Evolutionary conservation across 1,284 basidiomycete species (phyloP), one percentile per base, ranked within the genome.

Genomic region (Trametes sp.): DNA sequence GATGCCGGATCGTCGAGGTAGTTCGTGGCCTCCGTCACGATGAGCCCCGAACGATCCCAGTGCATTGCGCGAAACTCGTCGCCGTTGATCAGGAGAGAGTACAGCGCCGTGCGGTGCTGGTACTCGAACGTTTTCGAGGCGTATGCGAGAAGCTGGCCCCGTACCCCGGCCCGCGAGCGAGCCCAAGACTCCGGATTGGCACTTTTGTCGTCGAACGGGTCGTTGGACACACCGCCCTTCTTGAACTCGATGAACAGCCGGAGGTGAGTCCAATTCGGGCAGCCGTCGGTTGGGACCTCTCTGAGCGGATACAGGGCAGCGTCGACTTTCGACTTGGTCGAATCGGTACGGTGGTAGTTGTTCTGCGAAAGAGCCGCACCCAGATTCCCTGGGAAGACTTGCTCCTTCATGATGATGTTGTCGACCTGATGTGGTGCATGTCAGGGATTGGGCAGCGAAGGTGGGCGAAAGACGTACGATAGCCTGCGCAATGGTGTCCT

Each of bases 1-100:
- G 54, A 10, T 11, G 28, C 19, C 5, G 69, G 65, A 5, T 61
- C 45, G 2, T 61, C 46, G 23, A 53, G 33, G 52, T 66, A 65
- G 42, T 65, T 50, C 10, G 7, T 31, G 26, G 24, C 23, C 26
- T 13, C 6, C 1, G 26, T 49, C 28, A 58, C 49, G 16, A 54
- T 35, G 3, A 56, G 24, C 6, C 62, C 65, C 1, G 62, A 58
- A 1, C 53, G 42, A 29, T 63, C 59, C 52, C 48, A 66, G 33
- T 59, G 57, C 36, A 61, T 46, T 2, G 45, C 21, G 0, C 63
- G 53, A 11, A 57, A 64, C 23, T 60, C 31, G 2, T 49, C 35
- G 11, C 57, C 57, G 51, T 54, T 33, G 36, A 61, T 31, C 10
- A 56, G 24, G 16, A 55, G 53, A 33, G 48, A 42, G 42, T 45